These are phyloP conservation scores for Exserohilum rostratum DNA, from an alignment of 2,329 filamentous ascomycete species.

Conservation along the genomic window DNA sequence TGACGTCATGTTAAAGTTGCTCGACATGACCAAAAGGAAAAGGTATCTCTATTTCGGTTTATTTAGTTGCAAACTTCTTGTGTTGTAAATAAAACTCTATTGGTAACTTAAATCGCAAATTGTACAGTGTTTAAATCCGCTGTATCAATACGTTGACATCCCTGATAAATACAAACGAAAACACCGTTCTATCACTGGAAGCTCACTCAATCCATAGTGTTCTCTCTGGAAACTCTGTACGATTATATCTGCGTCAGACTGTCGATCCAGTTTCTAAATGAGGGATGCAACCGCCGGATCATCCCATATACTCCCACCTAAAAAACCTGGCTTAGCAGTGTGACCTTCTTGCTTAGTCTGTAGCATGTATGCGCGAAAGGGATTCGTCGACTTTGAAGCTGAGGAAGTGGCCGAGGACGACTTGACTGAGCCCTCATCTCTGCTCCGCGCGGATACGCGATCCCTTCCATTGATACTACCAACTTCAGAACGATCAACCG, in stretches of 20 bases:
- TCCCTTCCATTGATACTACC: not conserved
- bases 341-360: not conserved
- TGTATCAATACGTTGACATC: no score
- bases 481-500: not conserved
- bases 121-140: no score
- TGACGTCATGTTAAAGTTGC: no score
- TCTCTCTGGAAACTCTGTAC: not conserved
- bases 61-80: no score
- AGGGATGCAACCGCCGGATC: not conserved
- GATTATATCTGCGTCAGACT: not conserved
- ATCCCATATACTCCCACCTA: not conserved
- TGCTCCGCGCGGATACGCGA: not conserved
- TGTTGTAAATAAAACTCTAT: no score
- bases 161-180: no score
- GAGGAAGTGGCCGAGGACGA: not conserved
- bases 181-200: not conserved
- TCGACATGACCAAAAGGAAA: no score
- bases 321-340: no score
- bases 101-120: no score
- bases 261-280: not conserved
- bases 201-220: not conserved
- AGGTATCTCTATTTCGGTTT: no score
- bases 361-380: not conserved
- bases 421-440: not conserved
- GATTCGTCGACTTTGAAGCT: conserved; percentile 6